These are phyloP conservation scores for Gaeumannomyces sp. DNA, from an alignment of 2,329 filamentous ascomycete species.

Conservation along the genomic window DNA sequence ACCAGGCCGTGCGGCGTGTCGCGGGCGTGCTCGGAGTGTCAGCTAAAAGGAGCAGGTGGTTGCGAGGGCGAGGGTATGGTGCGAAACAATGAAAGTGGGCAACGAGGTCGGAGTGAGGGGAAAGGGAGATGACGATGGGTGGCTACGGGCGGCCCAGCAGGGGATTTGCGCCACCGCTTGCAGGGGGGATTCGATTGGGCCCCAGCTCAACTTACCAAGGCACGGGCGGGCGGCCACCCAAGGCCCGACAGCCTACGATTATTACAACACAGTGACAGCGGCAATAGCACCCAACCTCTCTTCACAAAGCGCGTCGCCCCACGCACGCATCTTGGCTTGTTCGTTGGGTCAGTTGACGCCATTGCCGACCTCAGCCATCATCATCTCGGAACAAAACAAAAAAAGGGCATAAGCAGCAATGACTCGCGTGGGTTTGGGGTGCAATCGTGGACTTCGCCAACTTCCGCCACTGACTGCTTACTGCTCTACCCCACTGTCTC, in stretches of 20 bases:
- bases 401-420: background rate
- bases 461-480: background rate
- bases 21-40: constrained; percentile 11
- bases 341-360: too few species aligned
- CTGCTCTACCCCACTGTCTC: background rate
- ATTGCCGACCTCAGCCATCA: too few species aligned
- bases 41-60: constrained; percentile 17
- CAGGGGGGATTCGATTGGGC: background rate
- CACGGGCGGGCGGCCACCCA: background rate
- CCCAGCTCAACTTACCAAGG: background rate
- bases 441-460: background rate
- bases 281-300: background rate
- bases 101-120: constrained; percentile 3
- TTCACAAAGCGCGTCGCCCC: background rate
- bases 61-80: background rate
- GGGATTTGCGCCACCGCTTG: background rate
- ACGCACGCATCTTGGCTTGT: background rate
- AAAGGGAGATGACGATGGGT: constrained; percentile 1
- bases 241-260: background rate
- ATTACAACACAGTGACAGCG: background rate
- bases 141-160: background rate
- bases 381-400: too few species aligned
- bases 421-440: background rate
- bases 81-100: background rate
- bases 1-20: background rate